Base-by-base conservation (phyloP, 2,329 filamentous ascomycete species). In the Alternaria alternata region DNA sequence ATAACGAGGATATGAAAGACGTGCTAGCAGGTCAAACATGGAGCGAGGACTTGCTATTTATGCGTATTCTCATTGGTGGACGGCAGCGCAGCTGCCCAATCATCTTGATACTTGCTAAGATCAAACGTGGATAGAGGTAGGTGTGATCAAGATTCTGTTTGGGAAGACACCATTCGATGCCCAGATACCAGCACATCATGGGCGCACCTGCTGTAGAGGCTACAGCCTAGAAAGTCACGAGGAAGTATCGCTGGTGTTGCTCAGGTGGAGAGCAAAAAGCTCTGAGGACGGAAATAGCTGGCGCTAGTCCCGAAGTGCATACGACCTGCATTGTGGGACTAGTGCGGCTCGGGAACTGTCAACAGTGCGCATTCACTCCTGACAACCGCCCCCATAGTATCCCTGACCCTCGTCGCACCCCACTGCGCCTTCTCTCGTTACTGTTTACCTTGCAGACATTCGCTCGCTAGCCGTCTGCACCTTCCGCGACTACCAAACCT, bases 381-480 rank as follows among this genome's bases (percentile, higher is more conserved):
- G 69, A 73, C 73, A 74, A 75, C 72, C 70, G 64, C 62, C 64
- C 61, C 63, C 61, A 57, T 59, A 60, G 44, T 54, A 57, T 47
- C 53, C 46, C 56, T 63, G 61, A 67, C 67, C 69, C 58, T 61
- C 67, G 59, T 57, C 54, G 54, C 59, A 69, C 66, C 62, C 67
- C 66, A 60, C 68, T 47, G 64, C 63, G 57, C 59, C 60, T 63
- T 51, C 67, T 41, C 58, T 69, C 63, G 63, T 61, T 70, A 56
- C 63, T 65, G 62, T 60, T 62, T 55, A 46, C 54, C 47, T 41
- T 51, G 61, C 51, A 60, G 57, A 61, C 63, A 59, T 64, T 68
- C 72, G 58, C 61, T 75, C 71, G 62, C 66, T 70, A 63, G 18
- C 36, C 60, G 41, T 52, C 38, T 65, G 59, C 54, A 62, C 63